phyloP scores from a whole-genome alignment of 805 yeast genomes.

The Lachancea waltii region DNA sequence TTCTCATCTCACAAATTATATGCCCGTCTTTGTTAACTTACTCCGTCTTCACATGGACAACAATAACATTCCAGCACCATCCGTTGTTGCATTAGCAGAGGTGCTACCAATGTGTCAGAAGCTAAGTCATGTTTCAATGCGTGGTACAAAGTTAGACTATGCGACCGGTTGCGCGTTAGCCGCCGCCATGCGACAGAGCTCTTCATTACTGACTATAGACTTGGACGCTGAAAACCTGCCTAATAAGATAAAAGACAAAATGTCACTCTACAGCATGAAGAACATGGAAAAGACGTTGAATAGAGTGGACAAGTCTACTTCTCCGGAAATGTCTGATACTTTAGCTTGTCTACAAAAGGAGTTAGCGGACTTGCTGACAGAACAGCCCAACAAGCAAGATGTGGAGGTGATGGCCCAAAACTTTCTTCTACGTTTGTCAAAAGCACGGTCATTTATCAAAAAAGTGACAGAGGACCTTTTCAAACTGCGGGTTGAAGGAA shows the following conservation, averaged over 20 bases:
- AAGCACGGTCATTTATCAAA: slow-evolving; percentile 37
- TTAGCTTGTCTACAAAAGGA: slow-evolving; percentile 54
- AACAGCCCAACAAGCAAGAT: slow-evolving; percentile 23
- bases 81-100: slow-evolving; percentile 61
- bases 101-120: slow-evolving; percentile 61
- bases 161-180: slow-evolving; percentile 59
- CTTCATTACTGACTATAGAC: slow-evolving; percentile 58
- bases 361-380: slow-evolving; percentile 37
- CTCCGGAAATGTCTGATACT: slow-evolving; percentile 31
- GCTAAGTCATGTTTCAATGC: slow-evolving; percentile 58
- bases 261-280: slow-evolving; percentile 73
- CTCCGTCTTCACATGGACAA: slow-evolving; percentile 65
- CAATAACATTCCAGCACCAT: slow-evolving; percentile 49
- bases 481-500: slow-evolving; percentile 46
- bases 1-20: slow-evolving; percentile 45
- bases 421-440: slow-evolving; percentile 35
- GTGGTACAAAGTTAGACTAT: slow-evolving; percentile 59
- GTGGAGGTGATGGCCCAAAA: slow-evolving; percentile 27
- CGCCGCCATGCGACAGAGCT: slow-evolving; percentile 57
- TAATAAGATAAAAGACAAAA: slow-evolving; percentile 50
- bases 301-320: slow-evolving; percentile 10
- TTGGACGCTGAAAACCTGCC: slow-evolving; percentile 56
- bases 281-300: slow-evolving; percentile 61
- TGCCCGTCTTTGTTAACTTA: slow-evolving; percentile 65
- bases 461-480: slow-evolving; percentile 52